Conservation (phyloP, 495 filamentous ascomycete genomes). For the Aspergillus ostianus region DNA sequence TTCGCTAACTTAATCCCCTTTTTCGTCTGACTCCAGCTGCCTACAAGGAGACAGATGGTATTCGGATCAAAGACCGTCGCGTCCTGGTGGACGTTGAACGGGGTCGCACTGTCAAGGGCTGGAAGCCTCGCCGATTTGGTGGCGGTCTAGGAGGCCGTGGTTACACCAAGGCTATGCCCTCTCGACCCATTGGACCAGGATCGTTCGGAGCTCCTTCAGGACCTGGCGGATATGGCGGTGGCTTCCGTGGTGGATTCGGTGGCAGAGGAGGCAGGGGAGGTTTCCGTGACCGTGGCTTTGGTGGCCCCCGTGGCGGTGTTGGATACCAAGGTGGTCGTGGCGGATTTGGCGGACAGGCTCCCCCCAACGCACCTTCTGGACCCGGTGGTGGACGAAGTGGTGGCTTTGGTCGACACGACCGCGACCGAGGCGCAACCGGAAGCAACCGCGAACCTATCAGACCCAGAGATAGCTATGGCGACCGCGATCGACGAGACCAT, state of each 20-base stretch:
- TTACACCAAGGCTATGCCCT: constrained; percentile 80
- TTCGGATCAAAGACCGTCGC: constrained; percentile 86
- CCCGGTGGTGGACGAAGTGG: constrained; percentile 65
- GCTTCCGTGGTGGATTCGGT: constrained; percentile 60
- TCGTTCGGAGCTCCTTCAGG: constrained; percentile 61
- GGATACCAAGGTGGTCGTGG: constrained; percentile 61
- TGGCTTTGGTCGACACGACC: constrained; percentile 50
- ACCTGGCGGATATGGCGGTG: constrained; percentile 64
- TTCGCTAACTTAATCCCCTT: constrained; percentile 35
- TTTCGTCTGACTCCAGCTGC: constrained; percentile 51
- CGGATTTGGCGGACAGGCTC: constrained; percentile 61
- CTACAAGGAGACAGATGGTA: constrained; percentile 86
- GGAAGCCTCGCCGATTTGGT: constrained; percentile 89
- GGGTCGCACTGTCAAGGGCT: constrained; percentile 89
- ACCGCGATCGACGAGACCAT: constrained; percentile 57
- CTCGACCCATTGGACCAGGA: constrained; percentile 63
- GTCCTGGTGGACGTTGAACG: constrained; percentile 96
- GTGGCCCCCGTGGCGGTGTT: constrained; percentile 55
- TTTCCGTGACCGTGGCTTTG: constrained; percentile 61
- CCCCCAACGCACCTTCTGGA: constrained; percentile 76
- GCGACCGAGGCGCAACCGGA: constrained; percentile 49
- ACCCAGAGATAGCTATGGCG: constrained; percentile 45
- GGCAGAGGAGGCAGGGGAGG: constrained; percentile 56
- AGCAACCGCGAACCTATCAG: constrained; percentile 56
- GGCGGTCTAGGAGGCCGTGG: constrained; percentile 90